Evolutionary conservation across 495 filamentous ascomycete species (phyloP).

Genomic region (Lentithecium fluviatile): DNA sequence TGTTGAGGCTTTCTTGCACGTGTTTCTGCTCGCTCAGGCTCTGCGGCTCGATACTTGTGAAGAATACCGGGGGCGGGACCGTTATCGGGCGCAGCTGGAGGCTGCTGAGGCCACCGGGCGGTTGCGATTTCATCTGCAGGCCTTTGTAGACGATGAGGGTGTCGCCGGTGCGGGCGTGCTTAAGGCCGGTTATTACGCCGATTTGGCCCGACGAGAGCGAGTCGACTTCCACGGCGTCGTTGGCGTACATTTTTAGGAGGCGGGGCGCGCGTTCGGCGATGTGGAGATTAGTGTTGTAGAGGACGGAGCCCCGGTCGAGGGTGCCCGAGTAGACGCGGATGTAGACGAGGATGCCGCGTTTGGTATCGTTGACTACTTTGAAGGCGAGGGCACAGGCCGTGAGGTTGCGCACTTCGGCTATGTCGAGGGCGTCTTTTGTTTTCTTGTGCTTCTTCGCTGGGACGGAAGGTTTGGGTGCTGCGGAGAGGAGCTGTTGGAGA

Average conservation of each 20-base stretch:
- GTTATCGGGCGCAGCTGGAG: conserved; percentile 85
- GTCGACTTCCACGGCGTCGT: conserved; percentile 74
- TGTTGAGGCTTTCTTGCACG: conserved; percentile 68
- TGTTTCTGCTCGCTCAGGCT: conserved; percentile 74
- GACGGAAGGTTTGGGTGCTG: conserved; percentile 40
- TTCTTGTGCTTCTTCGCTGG: background rate
- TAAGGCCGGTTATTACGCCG: conserved; percentile 90
- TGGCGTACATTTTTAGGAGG: conserved; percentile 89
- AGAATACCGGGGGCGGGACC: conserved; percentile 92
- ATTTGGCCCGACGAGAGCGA: conserved; percentile 84
- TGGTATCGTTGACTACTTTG: conserved; percentile 89
- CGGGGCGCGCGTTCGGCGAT: conserved; percentile 77
- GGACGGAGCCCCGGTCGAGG: conserved; percentile 65
- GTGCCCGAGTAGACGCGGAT: conserved; percentile 87
- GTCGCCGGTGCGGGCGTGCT: conserved; percentile 87
- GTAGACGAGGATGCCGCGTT: conserved; percentile 85
- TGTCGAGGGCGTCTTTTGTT: conserved; percentile 39
- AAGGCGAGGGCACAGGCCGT: conserved; percentile 85
- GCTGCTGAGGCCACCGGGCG: conserved; percentile 66
- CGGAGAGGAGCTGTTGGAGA: conserved; percentile 54
- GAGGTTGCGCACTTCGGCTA: conserved; percentile 54
- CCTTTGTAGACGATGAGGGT: conserved; percentile 76
- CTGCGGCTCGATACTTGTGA: conserved; percentile 85
- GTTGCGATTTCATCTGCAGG: conserved; percentile 56
- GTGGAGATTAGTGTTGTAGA: conserved; percentile 87